Evolutionary conservation across 2,329 filamentous ascomycete genomes (phyloP).

Genomic region (Xylariaceae sp.): DNA sequence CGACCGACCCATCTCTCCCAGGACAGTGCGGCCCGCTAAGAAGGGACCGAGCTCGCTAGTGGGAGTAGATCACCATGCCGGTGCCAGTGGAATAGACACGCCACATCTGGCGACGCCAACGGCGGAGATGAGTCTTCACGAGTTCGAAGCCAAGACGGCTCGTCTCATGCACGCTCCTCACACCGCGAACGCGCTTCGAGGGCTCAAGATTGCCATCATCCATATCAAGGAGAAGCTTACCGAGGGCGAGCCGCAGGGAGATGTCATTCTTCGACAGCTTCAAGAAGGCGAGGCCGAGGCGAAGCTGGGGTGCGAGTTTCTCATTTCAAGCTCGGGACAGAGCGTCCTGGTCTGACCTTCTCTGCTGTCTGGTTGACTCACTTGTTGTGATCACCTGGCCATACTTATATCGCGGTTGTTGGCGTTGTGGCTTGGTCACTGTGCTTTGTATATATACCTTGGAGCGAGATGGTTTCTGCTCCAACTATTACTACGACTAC

Average conservation of each 20-base stretch:
- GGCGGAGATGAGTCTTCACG: conserved; percentile 38
- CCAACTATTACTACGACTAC: too few species aligned
- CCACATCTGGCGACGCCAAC: conserved; percentile 45
- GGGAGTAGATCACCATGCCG: conserved; percentile 10
- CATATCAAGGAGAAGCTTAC: conserved; percentile 84
- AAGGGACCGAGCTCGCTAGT: conserved; percentile 14
- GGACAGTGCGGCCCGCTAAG: conserved; percentile 34
- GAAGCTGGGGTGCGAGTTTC: conserved; percentile 72
- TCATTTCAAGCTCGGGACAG: conserved; percentile 63
- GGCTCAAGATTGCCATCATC: conserved; percentile 79
- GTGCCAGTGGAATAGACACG: conserved; percentile 28
- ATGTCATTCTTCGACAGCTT: conserved; percentile 67
- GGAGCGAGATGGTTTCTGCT: too few species aligned
- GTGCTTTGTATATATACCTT: too few species aligned
- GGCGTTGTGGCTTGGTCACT: too few species aligned
- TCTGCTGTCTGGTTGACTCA: too few species aligned
- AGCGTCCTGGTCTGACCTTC: conserved; percentile 42
- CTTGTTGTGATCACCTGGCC: too few species aligned
- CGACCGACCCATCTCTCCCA: conserved; percentile 50
- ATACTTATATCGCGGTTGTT: too few species aligned
- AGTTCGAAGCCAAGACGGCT: conserved; percentile 22
- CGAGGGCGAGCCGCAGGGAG: conserved; percentile 60
- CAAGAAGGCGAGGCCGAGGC: conserved; percentile 57
- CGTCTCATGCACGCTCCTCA: conserved; percentile 15
- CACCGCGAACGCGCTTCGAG: conserved; percentile 52